These are phyloP conservation scores for Cocos nucifera DNA, from an alignment of 176 grass and related monocot species.

Conservation along the genomic window DNA sequence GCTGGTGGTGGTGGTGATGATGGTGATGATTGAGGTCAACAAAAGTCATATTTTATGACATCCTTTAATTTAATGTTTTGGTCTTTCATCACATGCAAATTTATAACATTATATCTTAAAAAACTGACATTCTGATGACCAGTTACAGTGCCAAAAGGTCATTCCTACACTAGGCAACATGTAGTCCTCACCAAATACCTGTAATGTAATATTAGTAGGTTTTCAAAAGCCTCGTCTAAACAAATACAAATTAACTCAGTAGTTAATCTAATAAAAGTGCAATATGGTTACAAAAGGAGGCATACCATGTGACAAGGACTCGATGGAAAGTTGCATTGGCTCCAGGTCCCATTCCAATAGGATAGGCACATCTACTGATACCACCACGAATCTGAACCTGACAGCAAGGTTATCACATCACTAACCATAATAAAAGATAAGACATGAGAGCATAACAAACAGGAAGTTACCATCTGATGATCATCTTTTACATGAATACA, in stretches of 20 bases:
- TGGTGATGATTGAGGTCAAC: too few species aligned
- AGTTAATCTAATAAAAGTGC: constrained; percentile 13
- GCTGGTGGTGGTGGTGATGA: too few species aligned
- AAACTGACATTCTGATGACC: too few species aligned
- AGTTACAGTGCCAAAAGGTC: too few species aligned
- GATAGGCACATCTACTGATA: constrained; percentile 43
- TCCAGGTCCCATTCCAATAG: constrained; percentile 61
- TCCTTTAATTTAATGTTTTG: too few species aligned
- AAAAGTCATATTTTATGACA: too few species aligned
- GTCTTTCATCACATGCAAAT: too few species aligned
- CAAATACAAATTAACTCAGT: not conserved
- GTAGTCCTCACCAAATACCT: too few species aligned
- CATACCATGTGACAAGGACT: constrained; percentile 53
- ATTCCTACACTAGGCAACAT: too few species aligned
- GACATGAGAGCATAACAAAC: constrained; percentile 8
- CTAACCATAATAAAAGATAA: constrained; percentile 15
- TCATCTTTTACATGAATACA: constrained; percentile 76
- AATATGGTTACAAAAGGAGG: constrained; percentile 10
- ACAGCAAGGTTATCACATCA: constrained; percentile 20
- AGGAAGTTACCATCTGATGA: constrained; percentile 50
- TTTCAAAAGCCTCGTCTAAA: too few species aligned
- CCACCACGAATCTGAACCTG: constrained; percentile 65
- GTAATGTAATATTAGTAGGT: too few species aligned
- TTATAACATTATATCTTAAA: too few species aligned
- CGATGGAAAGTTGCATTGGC: constrained; percentile 61